Percentiles rank a stretch among this genome's conserved stretches.
These are phyloP conservation scores for Sarocladiaceae sp. DNA, from an alignment of 2,329 filamentous ascomycete genomes.

Conservation along the genomic window DNA sequence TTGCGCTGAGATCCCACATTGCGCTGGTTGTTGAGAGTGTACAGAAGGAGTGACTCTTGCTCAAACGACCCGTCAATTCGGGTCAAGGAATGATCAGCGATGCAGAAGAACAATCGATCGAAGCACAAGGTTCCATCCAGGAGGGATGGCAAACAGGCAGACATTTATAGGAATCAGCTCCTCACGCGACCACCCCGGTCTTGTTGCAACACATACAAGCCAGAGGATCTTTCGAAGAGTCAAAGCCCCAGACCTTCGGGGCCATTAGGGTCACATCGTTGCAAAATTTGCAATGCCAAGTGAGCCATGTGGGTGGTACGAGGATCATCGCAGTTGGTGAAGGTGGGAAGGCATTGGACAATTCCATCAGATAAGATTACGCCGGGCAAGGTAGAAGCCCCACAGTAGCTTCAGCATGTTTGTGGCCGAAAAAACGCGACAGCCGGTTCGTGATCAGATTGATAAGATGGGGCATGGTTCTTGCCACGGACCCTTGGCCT, in stretches of 20 bases:
- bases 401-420: neutral
- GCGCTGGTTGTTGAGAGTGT: neutral
- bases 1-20: constrained; percentile 1
- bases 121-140: no score
- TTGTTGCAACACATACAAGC: no score
- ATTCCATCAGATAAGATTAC: neutral
- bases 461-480: neutral
- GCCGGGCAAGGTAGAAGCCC: no score
- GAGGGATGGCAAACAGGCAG: no score
- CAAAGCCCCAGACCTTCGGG: neutral
- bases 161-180: no score
- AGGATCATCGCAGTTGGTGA: neutral
- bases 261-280: neutral
- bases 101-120: no score
- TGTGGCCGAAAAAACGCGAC: neutral
- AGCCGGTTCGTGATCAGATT: neutral
- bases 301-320: neutral
- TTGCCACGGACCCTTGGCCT: neutral
- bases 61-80: neutral
- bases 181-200: no score
- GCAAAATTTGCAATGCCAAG: neutral
- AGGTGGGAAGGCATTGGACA: neutral
- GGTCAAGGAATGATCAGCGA: no score
- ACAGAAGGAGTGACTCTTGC: neutral
- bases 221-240: no score